phyloP scores from a whole-genome alignment of 768 basidiomycete genomes.

The Mycena maculata region DNA sequence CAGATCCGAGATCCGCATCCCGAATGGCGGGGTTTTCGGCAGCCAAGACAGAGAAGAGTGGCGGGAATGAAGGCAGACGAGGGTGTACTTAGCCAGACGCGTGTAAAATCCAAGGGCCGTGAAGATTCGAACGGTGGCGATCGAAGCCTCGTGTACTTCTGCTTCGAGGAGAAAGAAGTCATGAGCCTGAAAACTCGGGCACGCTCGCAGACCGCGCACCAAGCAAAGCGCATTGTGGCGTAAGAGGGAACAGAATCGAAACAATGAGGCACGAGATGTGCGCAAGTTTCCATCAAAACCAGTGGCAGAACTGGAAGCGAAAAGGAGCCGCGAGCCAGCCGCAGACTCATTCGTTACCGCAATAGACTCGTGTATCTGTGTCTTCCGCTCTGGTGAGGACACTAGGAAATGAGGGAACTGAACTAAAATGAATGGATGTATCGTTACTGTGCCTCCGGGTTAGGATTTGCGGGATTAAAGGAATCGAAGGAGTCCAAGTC shows the following conservation, averaged over 20 bases:
- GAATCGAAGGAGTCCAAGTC: neutral
- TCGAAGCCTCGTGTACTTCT: conserved; percentile 27
- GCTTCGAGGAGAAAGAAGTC: conserved; percentile 17
- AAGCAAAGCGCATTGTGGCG: conserved; percentile 10
- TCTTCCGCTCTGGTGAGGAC: neutral
- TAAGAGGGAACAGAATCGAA: conserved; percentile 11
- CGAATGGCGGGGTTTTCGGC: conserved; percentile 1
- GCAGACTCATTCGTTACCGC: neutral
- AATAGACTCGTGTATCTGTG: conserved; percentile 10
- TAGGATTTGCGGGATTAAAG: neutral
- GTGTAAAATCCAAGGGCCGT: conserved; percentile 9
- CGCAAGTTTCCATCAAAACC: conserved; percentile 10
- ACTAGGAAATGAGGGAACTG: neutral
- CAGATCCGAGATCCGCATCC: conserved; percentile 24
- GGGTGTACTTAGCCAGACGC: conserved; percentile 1
- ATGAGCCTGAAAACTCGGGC: conserved; percentile 17
- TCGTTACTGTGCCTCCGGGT: neutral
- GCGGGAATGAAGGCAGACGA: conserved; percentile 5
- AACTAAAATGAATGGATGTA: too few species aligned
- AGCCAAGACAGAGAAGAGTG: conserved; percentile 23
- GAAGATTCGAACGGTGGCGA: conserved; percentile 2
- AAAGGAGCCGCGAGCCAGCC: conserved; percentile 10
- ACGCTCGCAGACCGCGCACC: conserved; percentile 5
- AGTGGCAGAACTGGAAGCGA: conserved; percentile 18
- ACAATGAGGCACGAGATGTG: conserved; percentile 23